A percentile compares a stretch with the other conserved stretches of the same genome.
These are phyloP conservation scores for Platanus orientalis DNA, from an alignment of 164 flowering plant genomes.

Conservation along the genomic window DNA sequence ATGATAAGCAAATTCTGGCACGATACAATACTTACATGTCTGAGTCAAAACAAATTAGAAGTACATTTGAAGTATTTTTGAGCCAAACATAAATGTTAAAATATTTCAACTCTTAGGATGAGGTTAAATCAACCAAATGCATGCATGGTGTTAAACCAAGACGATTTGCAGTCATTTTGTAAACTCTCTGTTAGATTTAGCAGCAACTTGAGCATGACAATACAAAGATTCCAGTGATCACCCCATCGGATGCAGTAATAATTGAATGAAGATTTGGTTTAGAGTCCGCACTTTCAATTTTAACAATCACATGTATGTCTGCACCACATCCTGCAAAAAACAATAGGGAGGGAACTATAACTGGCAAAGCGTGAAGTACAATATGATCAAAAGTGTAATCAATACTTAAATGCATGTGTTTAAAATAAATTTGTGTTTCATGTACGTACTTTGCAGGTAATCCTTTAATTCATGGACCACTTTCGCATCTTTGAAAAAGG, in stretches of 20 bases:
- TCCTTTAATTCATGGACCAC: slow-evolving; percentile 89
- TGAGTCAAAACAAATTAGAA: too few species aligned
- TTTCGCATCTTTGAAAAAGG: slow-evolving; percentile 93
- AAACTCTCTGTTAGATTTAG: neutral
- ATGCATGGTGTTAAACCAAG: neutral
- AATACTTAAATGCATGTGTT: neutral
- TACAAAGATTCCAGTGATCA: slow-evolving; percentile 21
- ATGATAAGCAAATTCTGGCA: too few species aligned
- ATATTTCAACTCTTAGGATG: too few species aligned
- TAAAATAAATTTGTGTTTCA: neutral
- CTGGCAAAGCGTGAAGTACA: neutral
- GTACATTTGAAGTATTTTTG: too few species aligned
- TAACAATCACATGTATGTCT: slow-evolving; percentile 75
- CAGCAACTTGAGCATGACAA: neutral
- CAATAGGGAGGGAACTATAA: neutral
- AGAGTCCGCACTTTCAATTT: slow-evolving; percentile 95
- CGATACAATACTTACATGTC: too few species aligned
- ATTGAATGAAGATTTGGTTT: slow-evolving; percentile 85
- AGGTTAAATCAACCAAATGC: neutral
- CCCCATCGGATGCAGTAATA: slow-evolving; percentile 95
- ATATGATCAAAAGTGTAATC: neutral
- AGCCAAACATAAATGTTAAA: too few species aligned
- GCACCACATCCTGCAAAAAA: slow-evolving; percentile 61
- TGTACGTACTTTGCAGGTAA: slow-evolving; percentile 59
- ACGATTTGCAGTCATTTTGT: neutral